These are phyloP conservation scores for Huntiella savannae DNA, from an alignment of 2,329 filamentous ascomycete species.

Conservation along the genomic window DNA sequence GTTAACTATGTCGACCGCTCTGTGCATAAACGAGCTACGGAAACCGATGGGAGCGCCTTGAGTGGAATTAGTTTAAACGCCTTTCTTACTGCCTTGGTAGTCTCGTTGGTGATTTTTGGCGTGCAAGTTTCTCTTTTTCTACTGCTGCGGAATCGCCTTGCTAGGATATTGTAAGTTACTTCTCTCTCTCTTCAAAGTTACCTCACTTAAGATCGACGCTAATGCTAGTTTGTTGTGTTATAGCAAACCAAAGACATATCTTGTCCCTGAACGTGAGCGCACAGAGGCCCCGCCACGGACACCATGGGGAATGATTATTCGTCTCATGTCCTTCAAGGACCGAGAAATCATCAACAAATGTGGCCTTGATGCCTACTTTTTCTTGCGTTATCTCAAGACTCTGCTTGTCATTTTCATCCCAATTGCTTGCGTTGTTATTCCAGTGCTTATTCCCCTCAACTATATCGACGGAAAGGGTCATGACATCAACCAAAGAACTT, in stretches of 20 bases:
- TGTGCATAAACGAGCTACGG: constrained; percentile 3
- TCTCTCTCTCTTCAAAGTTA: background rate
- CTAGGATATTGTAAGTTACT: constrained; percentile 56
- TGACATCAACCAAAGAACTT: constrained; percentile 21
- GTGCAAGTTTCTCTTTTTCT: constrained; percentile 53
- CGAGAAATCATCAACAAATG: constrained; percentile 86
- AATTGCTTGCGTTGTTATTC: constrained; percentile 57
- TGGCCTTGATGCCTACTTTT: constrained; percentile 92
- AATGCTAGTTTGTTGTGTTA: background rate
- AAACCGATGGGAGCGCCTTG: constrained; percentile 11
- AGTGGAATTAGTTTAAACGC: constrained; percentile 28
- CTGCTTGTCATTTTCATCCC: constrained; percentile 85
- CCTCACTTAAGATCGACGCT: background rate
- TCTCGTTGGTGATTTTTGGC: constrained; percentile 42
- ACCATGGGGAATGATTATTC: constrained; percentile 31
- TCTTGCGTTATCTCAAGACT: constrained; percentile 62
- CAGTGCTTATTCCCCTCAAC: constrained; percentile 75
- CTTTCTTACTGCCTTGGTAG: constrained; percentile 47
- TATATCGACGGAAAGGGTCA: constrained; percentile 49
- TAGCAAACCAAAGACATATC: constrained; percentile 66
- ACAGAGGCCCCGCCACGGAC: constrained; percentile 51
- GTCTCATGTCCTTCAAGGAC: constrained; percentile 49
- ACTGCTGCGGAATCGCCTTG: constrained; percentile 56
- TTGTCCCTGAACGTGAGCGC: constrained; percentile 69
- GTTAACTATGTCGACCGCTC: background rate